Base-by-base conservation (phyloP, 2,329 filamentous ascomycete species). In the Phyllosticta citrichinensis region DNA sequence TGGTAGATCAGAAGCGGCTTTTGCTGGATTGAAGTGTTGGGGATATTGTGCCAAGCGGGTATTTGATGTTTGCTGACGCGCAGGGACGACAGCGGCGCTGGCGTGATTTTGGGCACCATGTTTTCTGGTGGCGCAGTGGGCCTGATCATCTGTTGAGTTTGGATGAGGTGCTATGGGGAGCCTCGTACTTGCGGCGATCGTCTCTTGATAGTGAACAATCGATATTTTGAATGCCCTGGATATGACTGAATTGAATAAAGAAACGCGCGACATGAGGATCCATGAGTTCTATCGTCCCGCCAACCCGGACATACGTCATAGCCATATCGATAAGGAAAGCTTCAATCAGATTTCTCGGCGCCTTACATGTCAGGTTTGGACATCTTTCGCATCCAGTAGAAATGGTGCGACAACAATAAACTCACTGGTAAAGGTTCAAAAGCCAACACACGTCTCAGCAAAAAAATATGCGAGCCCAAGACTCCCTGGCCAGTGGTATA, bases 1-100 rank as follows among this genome's bases (percentile, higher is more conserved):
- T 85, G 84, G 72, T 89, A 89, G 69, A 88, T 83, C 53, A 87
- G 69, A 25, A 89, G 77, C 0, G 86, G 85, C 64, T 83, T 84
- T 60, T 79, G 73, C 67, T 85, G 82, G 60, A 87, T 79, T 5
- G 81, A 83, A 50, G 84, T 87, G 70, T 89, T 89, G 20, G 87
- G 86, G 40, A 84, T 77, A 5, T 77, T 73, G 25, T 72, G 70
- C 70, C 84, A 80, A 12, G 80, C 73, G 4, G 84, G 81, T 62
- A 89, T 88, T 25, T 79, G 74, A 69, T 86, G 80, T 19, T 75
- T 77, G 47, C 81, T 81, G n/a, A 87, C 75, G 30, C 74, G 74
- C 61, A 89, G 77, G 3, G 80, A 73, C 33, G 76, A 72, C 17
- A 83, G 72, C 14, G 80, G 73, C 9, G 74, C 75, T 66, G 80